Conservation (phyloP, 768 basidiomycete genomes). For the Trametes meyenii region DNA sequence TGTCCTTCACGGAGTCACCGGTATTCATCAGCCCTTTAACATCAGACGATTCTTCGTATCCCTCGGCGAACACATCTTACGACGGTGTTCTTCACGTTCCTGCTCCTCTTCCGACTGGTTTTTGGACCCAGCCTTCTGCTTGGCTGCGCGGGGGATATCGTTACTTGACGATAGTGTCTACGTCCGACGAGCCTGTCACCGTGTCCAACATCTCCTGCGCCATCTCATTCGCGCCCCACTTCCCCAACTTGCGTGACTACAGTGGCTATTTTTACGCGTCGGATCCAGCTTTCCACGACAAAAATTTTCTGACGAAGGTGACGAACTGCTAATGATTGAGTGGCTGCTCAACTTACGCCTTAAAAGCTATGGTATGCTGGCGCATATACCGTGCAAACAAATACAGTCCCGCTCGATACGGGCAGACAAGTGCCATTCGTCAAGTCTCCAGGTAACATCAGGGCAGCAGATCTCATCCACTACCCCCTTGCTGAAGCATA, state of each 20-base stretch:
- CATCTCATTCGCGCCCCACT: conserved; percentile 58
- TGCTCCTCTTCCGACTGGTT: conserved; percentile 40
- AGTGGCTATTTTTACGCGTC: conserved; percentile 54
- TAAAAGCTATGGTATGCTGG: conserved; percentile 58
- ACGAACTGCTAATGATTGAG: not conserved
- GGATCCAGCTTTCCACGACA: conserved; percentile 48
- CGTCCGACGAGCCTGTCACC: conserved; percentile 36
- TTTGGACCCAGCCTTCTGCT: conserved; percentile 52
- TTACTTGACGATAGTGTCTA: conserved; percentile 52
- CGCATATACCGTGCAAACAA: conserved; percentile 63
- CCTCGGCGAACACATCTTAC: conserved; percentile 46
- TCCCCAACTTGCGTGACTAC: conserved; percentile 50
- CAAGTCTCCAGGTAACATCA: conserved; percentile 37
- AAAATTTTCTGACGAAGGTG: conserved; percentile 52
- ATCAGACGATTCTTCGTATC: conserved; percentile 49
- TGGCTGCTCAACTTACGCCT: not conserved
- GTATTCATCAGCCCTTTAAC: conserved; percentile 53
- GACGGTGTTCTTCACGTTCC: conserved; percentile 46
- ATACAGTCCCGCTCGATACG: conserved; percentile 53
- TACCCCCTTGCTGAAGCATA: conserved; percentile 3
- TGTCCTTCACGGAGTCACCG: conserved; percentile 63
- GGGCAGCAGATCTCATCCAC: not conserved
- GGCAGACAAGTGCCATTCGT: conserved; percentile 53
- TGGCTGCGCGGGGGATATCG: conserved; percentile 56
- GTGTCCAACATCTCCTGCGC: conserved; percentile 53